phyloP scores from a whole-genome alignment of 495 filamentous ascomycete genomes.

The Mycothermus thermophilus region DNA sequence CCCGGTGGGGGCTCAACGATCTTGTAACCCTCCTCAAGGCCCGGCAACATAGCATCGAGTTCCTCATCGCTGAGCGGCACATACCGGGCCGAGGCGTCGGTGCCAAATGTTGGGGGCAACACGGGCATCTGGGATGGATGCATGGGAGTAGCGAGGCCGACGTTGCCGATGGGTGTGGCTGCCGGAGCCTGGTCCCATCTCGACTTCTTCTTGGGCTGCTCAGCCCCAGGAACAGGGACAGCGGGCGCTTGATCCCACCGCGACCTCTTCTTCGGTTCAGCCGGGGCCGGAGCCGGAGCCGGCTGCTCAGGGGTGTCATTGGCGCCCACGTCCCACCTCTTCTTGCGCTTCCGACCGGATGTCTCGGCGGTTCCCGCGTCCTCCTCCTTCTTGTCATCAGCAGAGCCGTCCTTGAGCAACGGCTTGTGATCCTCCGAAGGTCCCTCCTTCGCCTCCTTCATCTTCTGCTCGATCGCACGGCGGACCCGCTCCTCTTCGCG shows the following conservation, averaged over 20 bases:
- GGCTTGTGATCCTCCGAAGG: slow-evolving; percentile 51
- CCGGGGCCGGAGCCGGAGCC: slow-evolving; percentile 10
- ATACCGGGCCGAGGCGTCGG: slow-evolving; percentile 66
- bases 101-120: slow-evolving; percentile 54
- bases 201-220: slow-evolving; percentile 48
- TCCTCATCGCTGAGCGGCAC: slow-evolving; percentile 82
- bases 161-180: slow-evolving; percentile 70
- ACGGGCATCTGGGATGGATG: slow-evolving; percentile 58
- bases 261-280: slow-evolving; percentile 60
- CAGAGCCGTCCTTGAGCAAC: slow-evolving; percentile 48
- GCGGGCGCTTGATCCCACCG: slow-evolving; percentile 83
- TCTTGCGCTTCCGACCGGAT: slow-evolving; percentile 66
- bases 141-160: slow-evolving; percentile 73
- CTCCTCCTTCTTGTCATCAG: slow-evolving; percentile 63
- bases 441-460: slow-evolving; percentile 25
- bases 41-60: slow-evolving; percentile 79
- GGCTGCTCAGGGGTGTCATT: slow-evolving; percentile 35
- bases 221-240: slow-evolving; percentile 37
- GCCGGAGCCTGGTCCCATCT: slow-evolving; percentile 84
- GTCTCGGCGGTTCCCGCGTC: slow-evolving; percentile 52
- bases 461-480: slow-evolving; percentile 64
- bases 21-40: slow-evolving; percentile 69
- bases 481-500: slow-evolving; percentile 85
- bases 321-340: slow-evolving; percentile 74
- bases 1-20: slow-evolving; percentile 86